Evolutionary conservation across 345 rosid genomes (phyloP), one percentile per base, ranked within the genome.

Genomic region (Isatis tinctoria): DNA sequence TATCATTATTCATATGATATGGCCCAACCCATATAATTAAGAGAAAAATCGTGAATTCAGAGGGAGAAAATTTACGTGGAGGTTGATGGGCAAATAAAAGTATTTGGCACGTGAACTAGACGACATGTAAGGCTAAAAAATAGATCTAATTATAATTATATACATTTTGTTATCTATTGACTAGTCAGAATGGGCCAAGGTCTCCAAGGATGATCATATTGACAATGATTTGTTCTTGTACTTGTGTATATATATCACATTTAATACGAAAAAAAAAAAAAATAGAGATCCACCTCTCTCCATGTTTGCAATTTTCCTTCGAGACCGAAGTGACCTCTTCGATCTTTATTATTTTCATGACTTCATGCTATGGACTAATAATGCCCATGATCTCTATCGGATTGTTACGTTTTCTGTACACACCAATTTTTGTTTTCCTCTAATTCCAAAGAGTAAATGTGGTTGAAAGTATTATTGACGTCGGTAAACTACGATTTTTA

Each of bases 151-250:
- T 57, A 54, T 57, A 37, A 41, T 53, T 57, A 54, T 54, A 65
- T 57, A 36, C 53, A 45, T 65, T 28, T 32, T 62, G 54, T 10
- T 17, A 53, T 57, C 8, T 43, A 35, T 35, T 65, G 77, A 74
- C 77, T 56, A 65, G 67, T 74, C 67, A 58, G 32, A 59, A 57
- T 18, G 61, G 67, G 33, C 60, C 60, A 58, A 47, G 9, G 61
- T 32, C 12, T 74, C 52, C 18, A 39, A 66, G 52, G 65, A 53
- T 74, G 60, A 47, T 27, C 51, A 45, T 36, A 17, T 16, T 66
- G 67, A 66, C 78, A 74, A 74, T 59, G 78, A 74, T 67, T 58
- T 74, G 58, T 65, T 16, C 43, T 35, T 56, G 57, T 73, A 72
- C 69, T 51, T 13, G 10, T 16, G 10, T 51, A 12, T 49, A 12